These are phyloP conservation scores for Neurospora sp. DNA, from an alignment of 495 filamentous ascomycete species.

Conservation along the genomic window DNA sequence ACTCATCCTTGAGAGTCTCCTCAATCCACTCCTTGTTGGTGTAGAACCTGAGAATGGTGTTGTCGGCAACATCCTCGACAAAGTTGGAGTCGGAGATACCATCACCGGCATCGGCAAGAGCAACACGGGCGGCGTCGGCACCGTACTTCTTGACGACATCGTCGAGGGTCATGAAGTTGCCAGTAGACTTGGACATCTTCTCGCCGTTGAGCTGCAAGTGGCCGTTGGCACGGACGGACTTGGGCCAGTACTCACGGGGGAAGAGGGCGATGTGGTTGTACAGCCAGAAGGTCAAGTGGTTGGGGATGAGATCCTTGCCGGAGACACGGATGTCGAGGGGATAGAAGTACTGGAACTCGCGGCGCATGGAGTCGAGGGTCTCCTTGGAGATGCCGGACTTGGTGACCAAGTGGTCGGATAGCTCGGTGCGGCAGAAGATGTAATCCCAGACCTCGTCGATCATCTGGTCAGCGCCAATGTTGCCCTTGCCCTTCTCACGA, in stretches of 20 bases:
- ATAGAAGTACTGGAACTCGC: constrained; percentile 96
- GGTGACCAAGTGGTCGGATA: constrained; percentile 47
- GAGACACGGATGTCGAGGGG: constrained; percentile 78
- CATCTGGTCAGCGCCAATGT: constrained; percentile 78
- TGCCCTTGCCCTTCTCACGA: constrained; percentile 50
- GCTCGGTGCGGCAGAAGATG: constrained; percentile 55
- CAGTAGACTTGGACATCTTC: constrained; percentile 93
- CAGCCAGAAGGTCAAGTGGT: constrained; percentile 92
- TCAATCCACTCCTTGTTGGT: constrained; percentile 90
- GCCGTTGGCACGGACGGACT: constrained; percentile 74
- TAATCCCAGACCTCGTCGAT: constrained; percentile 96
- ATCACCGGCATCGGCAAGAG: constrained; percentile 90
- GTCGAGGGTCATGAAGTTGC: constrained; percentile 89
- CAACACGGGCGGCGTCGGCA: constrained; percentile 83
- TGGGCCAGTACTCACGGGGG: constrained; percentile 76
- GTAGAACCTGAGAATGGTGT: constrained; percentile 75
- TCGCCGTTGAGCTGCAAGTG: constrained; percentile 90
- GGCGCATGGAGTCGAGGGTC: constrained; percentile 63
- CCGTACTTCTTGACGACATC: constrained; percentile 87
- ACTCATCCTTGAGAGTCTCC: constrained; percentile 62
- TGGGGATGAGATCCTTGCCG: constrained; percentile 78
- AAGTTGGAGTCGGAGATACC: constrained; percentile 96
- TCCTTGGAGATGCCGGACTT: constrained; percentile 61
- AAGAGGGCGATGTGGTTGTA: constrained; percentile 93
- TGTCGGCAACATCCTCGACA: constrained; percentile 87